A percentile compares a stretch with the other conserved stretches of the same genome.
Evolutionary conservation across 2,329 filamentous ascomycete genomes (phyloP).

Genomic region (Diaporthe sp.): DNA sequence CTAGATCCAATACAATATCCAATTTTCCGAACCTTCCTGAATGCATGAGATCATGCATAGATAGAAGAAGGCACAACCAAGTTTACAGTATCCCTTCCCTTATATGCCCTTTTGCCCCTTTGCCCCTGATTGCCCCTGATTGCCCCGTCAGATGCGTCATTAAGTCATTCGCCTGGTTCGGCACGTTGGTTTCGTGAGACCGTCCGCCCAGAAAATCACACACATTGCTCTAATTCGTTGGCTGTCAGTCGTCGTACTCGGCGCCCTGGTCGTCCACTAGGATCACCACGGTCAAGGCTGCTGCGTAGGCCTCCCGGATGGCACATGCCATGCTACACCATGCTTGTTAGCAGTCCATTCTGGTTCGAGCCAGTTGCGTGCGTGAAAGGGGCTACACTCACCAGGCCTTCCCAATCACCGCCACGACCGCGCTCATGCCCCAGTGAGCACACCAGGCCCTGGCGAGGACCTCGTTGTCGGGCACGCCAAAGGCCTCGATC

Average conservation of each 20-base stretch:
- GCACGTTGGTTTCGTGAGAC: not conserved
- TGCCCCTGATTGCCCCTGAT: not conserved
- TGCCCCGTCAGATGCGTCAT: slow-evolving; percentile 15
- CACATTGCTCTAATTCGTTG: not conserved
- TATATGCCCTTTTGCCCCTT: not conserved
- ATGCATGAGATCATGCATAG: not conserved
- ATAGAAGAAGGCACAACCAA: not conserved
- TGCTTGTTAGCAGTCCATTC: slow-evolving; percentile 35
- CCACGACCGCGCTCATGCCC: slow-evolving; percentile 77
- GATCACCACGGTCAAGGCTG: slow-evolving; percentile 78
- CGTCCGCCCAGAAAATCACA: not conserved
- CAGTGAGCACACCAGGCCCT: slow-evolving; percentile 82
- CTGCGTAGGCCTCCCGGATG: slow-evolving; percentile 80
- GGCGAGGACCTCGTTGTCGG: slow-evolving; percentile 81
- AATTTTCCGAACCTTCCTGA: not conserved
- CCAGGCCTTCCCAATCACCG: slow-evolving; percentile 76
- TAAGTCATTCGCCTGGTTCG: not conserved
- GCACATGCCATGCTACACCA: slow-evolving; percentile 73
- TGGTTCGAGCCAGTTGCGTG: not conserved
- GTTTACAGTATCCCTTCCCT: not conserved
- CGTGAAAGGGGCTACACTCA: slow-evolving; percentile 48
- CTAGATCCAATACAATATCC: slow-evolving; percentile 19
- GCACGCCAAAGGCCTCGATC: slow-evolving; percentile 77
- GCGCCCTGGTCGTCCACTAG: slow-evolving; percentile 66
- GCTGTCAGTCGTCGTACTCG: slow-evolving; percentile 49